These are phyloP conservation scores for Penicillium expansum DNA, from an alignment of 2,329 filamentous ascomycete genomes.

Conservation along the genomic window DNA sequence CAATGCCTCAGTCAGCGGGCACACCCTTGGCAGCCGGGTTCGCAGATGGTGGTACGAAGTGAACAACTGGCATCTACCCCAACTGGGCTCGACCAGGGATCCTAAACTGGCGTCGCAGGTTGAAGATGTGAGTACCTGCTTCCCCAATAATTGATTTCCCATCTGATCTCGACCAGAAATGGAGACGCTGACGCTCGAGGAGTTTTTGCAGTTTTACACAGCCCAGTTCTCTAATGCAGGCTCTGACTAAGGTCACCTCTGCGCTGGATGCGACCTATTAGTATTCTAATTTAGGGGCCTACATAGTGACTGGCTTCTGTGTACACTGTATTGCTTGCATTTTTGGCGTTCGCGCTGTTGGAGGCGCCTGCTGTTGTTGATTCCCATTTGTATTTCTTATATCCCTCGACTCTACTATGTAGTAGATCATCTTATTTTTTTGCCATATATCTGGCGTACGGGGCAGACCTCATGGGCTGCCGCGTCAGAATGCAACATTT, in stretches of 20 bases:
- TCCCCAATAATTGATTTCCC: not conserved
- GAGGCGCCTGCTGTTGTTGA: slow-evolving; percentile 7
- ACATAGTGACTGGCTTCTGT: not conserved
- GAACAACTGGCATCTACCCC: slow-evolving; percentile 80
- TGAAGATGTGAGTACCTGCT: slow-evolving; percentile 42
- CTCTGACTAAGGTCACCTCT: slow-evolving; percentile 24
- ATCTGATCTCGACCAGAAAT: slow-evolving; percentile 3
- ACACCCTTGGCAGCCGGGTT: slow-evolving; percentile 70
- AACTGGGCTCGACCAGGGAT: slow-evolving; percentile 27
- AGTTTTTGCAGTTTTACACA: slow-evolving; percentile 40
- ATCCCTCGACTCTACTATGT: not conserved
- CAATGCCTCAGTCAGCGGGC: slow-evolving; percentile 71
- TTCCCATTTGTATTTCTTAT: slow-evolving; percentile 9
- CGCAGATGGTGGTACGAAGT: slow-evolving; percentile 93
- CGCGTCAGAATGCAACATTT: not conserved
- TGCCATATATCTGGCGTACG: not conserved
- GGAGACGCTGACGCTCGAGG: slow-evolving; percentile 29
- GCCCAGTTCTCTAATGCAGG: slow-evolving; percentile 36
- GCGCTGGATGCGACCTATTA: not conserved
- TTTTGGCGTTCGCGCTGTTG: slow-evolving; percentile 18
- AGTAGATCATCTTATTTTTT: not conserved
- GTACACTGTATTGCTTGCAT: slow-evolving; percentile 16
- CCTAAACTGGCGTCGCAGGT: slow-evolving; percentile 39
- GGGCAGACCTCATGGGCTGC: not conserved
- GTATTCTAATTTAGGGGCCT: not conserved